A percentile compares a stretch with the other conserved stretches of the same genome.
These are phyloP conservation scores for Yueomyces sinensis DNA, from an alignment of 805 yeast genomes.

Conservation along the genomic window DNA sequence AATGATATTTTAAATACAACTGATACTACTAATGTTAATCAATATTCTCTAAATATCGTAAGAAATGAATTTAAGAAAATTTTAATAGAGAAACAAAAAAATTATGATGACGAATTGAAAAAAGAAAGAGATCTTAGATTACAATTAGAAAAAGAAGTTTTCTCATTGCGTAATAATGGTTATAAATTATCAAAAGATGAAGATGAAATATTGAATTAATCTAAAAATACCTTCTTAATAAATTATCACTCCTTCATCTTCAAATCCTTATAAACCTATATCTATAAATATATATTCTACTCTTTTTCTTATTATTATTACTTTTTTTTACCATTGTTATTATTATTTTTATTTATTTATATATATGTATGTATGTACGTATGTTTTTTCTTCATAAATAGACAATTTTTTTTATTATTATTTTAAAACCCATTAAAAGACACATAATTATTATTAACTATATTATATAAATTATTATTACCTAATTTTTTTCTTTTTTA, in stretches of 20 bases:
- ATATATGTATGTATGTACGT: too few relatives aligned
- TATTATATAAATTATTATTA: too few relatives aligned
- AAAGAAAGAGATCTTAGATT: conserved; percentile 41
- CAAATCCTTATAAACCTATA: too few relatives aligned
- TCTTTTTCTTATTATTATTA: too few relatives aligned
- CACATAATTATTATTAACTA: too few relatives aligned
- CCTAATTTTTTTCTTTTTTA: too few relatives aligned
- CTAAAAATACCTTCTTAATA: too few relatives aligned
- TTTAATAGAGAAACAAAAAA: conserved; percentile 46
- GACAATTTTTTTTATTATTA: not conserved
- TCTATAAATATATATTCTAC: too few relatives aligned
- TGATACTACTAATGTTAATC: conserved; percentile 4
- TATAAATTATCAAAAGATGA: not conserved
- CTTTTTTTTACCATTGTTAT: too few relatives aligned
- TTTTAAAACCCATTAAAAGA: not conserved
- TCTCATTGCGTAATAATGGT: not conserved
- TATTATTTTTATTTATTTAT: too few relatives aligned
- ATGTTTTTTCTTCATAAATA: too few relatives aligned
- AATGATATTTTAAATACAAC: not conserved
- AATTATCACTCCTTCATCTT: too few relatives aligned
- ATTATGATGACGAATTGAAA: conserved; percentile 44
- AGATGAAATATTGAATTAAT: not conserved
- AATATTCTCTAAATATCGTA: conserved; percentile 39
- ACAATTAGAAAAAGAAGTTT: conserved; percentile 29
- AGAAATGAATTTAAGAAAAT: conserved; percentile 57